These are phyloP conservation scores for Russula griseocarnosa DNA, from an alignment of 768 basidiomycete genomes.

Conservation along the genomic window DNA sequence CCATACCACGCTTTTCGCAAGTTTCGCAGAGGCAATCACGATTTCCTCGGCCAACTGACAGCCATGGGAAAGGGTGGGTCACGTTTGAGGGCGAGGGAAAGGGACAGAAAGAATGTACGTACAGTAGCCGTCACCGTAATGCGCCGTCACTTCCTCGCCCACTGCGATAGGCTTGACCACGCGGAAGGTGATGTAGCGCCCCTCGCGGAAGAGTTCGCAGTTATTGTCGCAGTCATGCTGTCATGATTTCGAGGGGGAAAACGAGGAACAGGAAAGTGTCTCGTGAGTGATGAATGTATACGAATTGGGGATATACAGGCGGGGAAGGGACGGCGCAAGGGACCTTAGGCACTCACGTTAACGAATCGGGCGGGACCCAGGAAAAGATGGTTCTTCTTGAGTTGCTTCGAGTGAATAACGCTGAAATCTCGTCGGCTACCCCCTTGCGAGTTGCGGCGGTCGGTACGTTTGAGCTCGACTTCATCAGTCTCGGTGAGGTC, in stretches of 20 bases:
- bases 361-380: constrained; percentile 89
- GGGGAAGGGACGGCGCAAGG: constrained; percentile 18
- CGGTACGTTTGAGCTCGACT: constrained; percentile 78
- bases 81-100: constrained; percentile 28
- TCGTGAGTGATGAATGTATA: constrained; percentile 21
- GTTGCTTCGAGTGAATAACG: constrained; percentile 86
- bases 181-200: constrained; percentile 84
- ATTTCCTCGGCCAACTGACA: constrained; percentile 60
- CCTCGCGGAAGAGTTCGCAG: constrained; percentile 83
- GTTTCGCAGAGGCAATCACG: constrained; percentile 82
- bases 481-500: constrained; percentile 83
- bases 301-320: constrained; percentile 17
- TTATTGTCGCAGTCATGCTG: constrained; percentile 91
- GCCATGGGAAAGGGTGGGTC: constrained; percentile 33
- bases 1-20: constrained; percentile 70
- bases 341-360: constrained; percentile 55
- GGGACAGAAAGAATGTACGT: constrained; percentile 37
- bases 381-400: constrained; percentile 90
- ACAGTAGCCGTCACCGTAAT: constrained; percentile 91
- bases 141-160: constrained; percentile 86
- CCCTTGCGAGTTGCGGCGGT: constrained; percentile 55
- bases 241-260: constrained; percentile 25
- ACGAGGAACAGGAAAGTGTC: constrained; percentile 20
- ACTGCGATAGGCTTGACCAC: constrained; percentile 71
- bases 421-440: constrained; percentile 80